Base-by-base conservation (phyloP, 2,329 filamentous ascomycete species). In the Colletotrichum acutatum region DNA sequence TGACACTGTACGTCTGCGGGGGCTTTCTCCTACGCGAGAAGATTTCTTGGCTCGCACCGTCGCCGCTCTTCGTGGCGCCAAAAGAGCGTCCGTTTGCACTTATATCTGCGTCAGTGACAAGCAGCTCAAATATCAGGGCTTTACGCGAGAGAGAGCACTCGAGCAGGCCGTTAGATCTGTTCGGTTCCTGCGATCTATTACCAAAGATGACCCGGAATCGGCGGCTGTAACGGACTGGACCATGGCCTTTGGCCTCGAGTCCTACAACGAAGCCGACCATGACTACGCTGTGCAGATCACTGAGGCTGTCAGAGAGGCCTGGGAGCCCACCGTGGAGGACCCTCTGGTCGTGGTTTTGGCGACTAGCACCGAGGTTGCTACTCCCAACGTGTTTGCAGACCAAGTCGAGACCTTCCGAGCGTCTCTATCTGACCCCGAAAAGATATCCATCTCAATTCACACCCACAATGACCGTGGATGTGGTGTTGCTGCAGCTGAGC, bases 291-390 rank as follows among this genome's bases (percentile, higher is more conserved):
- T 98, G 37, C 84, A 92, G 80, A 89, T 98, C 56, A 98, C 96
- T 82, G 92, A 97, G 80, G 96, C 96, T 42, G 96, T 98, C 78
- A 98, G 98, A 88, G 92, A 88, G 7, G 96, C 95, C 1, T 99
- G 97, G 97, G 95, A 88, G 75, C 96, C 97, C 6, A 91, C 90
- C 0, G 90, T 87, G 49, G 90, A 94, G 82, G 92, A 91, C 78
- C 94, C 93, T 62, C 94, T 99, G 82, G 97, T 98, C 80, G 96
- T 99, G 88, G 98, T 98, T 84, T 88, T 99, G 62, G 95, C 97
- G 0, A 96, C 96, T 1, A 98, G 96, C 0, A 96, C 98, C 37
- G 97, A 98, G 84, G 92, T 98, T 91, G 86, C 94, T 0, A 98
- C 96, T 0, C 95, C 95, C 34, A 98, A 98, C 81, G 90, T 98